Conservation (phyloP, 202 grass and related monocot genomes). For the Zizania palustris region DNA sequence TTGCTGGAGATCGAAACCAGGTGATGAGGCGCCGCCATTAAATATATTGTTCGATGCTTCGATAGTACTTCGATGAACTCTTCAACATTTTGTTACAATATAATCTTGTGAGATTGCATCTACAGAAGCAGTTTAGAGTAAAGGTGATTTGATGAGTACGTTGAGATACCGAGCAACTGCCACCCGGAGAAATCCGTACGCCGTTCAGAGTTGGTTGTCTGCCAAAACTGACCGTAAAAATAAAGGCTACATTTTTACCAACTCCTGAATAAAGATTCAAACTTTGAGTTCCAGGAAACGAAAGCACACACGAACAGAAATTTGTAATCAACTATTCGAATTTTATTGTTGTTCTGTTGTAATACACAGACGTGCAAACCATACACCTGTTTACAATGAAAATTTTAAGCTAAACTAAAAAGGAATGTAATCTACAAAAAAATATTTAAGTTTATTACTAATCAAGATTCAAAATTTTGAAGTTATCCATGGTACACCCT, state of each 20-base stretch:
- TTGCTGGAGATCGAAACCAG: neutral
- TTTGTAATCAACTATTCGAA: too few relatives aligned
- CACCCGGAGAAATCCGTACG: slow-evolving; percentile 9
- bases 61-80: neutral
- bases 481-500: too few relatives aligned
- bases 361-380: too few relatives aligned
- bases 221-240: slow-evolving; percentile 26
- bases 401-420: too few relatives aligned
- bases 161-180: neutral
- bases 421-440: too few relatives aligned
- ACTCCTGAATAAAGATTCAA: neutral
- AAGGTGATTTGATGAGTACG: neutral
- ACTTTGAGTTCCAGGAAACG: too few relatives aligned
- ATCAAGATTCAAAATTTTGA: too few relatives aligned
- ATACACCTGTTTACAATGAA: too few relatives aligned
- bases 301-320: too few relatives aligned
- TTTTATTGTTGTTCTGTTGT: too few relatives aligned
- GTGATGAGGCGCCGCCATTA: neutral
- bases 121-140: neutral
- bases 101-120: neutral
- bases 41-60: neutral
- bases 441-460: too few relatives aligned
- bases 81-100: neutral
- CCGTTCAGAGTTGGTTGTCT: slow-evolving; percentile 18
- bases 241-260: neutral